Percentiles rank a stretch among this genome's conserved stretches.
phyloP scores from a whole-genome alignment of 768 basidiomycete genomes.

The Floccularia luteovirens region DNA sequence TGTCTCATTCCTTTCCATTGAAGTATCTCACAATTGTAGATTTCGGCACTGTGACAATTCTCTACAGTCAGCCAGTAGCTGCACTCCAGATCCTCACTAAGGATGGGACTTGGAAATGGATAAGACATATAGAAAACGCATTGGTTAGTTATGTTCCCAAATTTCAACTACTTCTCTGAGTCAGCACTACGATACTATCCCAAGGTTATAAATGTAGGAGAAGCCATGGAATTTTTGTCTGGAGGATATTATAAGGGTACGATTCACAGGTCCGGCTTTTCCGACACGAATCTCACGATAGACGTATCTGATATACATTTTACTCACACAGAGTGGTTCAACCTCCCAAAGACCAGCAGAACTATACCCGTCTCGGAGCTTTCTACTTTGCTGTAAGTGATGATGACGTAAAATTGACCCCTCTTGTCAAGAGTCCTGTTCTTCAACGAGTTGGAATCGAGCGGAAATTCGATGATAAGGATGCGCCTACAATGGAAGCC shows the following conservation, averaged over 20 bases:
- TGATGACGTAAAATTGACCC: constrained; percentile 33
- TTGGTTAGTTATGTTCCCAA: constrained; percentile 17
- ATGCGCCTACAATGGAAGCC: constrained; percentile 1
- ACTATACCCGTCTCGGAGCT: constrained; percentile 33
- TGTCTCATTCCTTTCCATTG: background rate
- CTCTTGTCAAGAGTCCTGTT: constrained; percentile 32
- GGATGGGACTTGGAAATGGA: constrained; percentile 35
- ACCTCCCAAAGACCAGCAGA: constrained; percentile 37
- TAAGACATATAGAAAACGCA: constrained; percentile 37
- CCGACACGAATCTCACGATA: too few relatives aligned
- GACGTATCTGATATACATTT: too few relatives aligned
- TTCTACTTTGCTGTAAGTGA: constrained; percentile 40
- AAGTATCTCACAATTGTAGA: constrained; percentile 27
- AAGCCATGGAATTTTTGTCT: constrained; percentile 37
- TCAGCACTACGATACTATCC: background rate
- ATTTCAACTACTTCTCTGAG: too few relatives aligned
- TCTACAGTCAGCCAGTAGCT: constrained; percentile 42
- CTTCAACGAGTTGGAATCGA: constrained; percentile 26
- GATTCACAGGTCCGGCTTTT: constrained; percentile 22
- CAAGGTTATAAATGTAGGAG: constrained; percentile 27
- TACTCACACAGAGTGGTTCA: constrained; percentile 29
- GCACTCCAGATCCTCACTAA: constrained; percentile 35
- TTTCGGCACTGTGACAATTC: constrained; percentile 33
- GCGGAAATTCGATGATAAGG: constrained; percentile 1
- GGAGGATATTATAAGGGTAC: constrained; percentile 38